A percentile compares a stretch with the other conserved stretches of the same genome.
Evolutionary conservation across 768 basidiomycete species (phyloP).

Genomic region (Lenzites betulinus): DNA sequence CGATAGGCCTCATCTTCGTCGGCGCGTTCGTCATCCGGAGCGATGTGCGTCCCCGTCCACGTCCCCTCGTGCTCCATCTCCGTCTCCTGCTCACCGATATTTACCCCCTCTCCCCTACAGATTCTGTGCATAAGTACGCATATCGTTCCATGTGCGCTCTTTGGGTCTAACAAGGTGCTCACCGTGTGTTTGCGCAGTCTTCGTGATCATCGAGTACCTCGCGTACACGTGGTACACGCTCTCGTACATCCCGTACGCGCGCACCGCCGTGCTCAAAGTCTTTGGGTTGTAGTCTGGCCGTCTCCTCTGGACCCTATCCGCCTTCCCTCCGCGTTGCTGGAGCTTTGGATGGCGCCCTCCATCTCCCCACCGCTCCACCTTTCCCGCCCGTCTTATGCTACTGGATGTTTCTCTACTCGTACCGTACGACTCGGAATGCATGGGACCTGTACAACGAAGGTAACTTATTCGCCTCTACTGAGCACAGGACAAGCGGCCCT

Average conservation of each 20-base stretch:
- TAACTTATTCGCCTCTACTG: background rate
- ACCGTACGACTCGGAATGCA: slow-evolving; percentile 14
- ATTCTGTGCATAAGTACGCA: slow-evolving; percentile 71
- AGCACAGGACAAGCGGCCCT: background rate
- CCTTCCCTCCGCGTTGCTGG: background rate
- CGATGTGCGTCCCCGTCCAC: slow-evolving; percentile 48
- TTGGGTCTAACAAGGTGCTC: no score
- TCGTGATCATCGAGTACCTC: slow-evolving; percentile 89
- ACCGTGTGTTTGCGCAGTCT: slow-evolving; percentile 51
- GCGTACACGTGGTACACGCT: slow-evolving; percentile 90
- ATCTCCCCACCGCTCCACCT: background rate
- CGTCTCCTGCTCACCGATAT: background rate
- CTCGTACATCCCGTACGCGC: slow-evolving; percentile 91
- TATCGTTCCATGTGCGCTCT: no score
- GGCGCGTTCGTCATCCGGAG: slow-evolving; percentile 77
- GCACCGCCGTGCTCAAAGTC: slow-evolving; percentile 66
- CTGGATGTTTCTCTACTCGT: slow-evolving; percentile 4
- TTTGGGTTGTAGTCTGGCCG: slow-evolving; percentile 45
- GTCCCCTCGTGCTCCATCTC: background rate
- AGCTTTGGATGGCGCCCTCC: no score
- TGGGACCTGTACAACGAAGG: slow-evolving; percentile 10
- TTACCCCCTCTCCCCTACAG: slow-evolving; percentile 35
- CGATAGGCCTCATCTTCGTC: slow-evolving; percentile 83
- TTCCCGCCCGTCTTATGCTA: background rate
- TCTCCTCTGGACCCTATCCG: background rate